These are phyloP conservation scores for Penicillium macrosclerotiorum DNA, from an alignment of 495 filamentous ascomycete genomes.

Conservation along the genomic window DNA sequence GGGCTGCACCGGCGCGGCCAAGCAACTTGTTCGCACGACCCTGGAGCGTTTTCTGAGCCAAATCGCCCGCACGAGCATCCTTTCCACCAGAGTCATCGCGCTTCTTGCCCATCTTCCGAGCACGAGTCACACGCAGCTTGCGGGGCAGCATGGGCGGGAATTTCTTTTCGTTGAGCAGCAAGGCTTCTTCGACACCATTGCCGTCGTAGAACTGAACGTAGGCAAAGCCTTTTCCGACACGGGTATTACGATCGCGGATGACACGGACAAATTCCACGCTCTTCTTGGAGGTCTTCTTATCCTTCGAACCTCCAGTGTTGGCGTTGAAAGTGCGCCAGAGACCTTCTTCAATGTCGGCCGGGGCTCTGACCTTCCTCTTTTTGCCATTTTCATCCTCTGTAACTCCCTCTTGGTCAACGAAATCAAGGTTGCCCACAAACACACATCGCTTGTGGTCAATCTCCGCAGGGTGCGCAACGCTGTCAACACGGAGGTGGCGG, in stretches of 20 bases:
- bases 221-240: conserved; percentile 95
- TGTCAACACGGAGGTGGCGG: conserved; percentile 87
- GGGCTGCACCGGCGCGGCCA: conserved; percentile 71
- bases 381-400: conserved; percentile 54
- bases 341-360: conserved; percentile 90
- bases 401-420: conserved; percentile 78
- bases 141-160: conserved; percentile 91
- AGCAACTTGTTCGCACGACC: conserved; percentile 82
- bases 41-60: conserved; percentile 64
- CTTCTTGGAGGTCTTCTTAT: conserved; percentile 53
- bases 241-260: conserved; percentile 82
- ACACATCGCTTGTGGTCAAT: conserved; percentile 86
- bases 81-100: conserved; percentile 41
- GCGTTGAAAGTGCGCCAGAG: conserved; percentile 82
- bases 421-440: conserved; percentile 94
- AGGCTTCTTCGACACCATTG: conserved; percentile 83
- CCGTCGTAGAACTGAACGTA: conserved; percentile 95
- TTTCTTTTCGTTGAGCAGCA: conserved; percentile 83
- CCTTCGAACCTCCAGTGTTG: conserved; percentile 43
- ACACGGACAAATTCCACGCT: conserved; percentile 91
- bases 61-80: conserved; percentile 57
- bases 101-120: conserved; percentile 74
- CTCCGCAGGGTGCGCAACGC: conserved; percentile 79
- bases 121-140: conserved; percentile 79
- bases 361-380: conserved; percentile 64